These are phyloP conservation scores for Paraconiothyrium brasiliense DNA, from an alignment of 2,329 filamentous ascomycete genomes.

Conservation along the genomic window DNA sequence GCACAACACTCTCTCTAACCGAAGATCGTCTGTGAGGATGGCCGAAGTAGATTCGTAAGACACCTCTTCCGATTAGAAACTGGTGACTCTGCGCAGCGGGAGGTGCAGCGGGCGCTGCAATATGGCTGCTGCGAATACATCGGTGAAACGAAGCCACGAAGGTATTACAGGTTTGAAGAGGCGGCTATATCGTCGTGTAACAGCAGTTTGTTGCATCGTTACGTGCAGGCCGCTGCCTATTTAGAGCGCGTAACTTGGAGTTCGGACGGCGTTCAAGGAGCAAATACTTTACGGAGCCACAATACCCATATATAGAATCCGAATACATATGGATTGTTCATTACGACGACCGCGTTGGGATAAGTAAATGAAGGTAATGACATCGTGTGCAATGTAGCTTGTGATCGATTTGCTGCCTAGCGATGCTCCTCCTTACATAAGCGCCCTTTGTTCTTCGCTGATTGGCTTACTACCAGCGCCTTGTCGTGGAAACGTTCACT, in stretches of 20 bases:
- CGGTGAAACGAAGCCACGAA: neutral
- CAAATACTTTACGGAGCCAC: neutral
- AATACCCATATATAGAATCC: constrained; percentile 5
- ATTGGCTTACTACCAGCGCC: neutral
- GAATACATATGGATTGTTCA: neutral
- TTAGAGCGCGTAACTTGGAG: neutral
- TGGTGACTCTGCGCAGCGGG: neutral
- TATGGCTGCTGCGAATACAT: neutral
- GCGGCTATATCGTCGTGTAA: neutral
- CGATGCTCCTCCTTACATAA: neutral
- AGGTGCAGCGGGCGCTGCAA: neutral
- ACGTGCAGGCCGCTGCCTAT: neutral
- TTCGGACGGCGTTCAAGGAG: neutral
- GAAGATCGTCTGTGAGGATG: constrained; percentile 24
- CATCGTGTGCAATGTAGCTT: no score
- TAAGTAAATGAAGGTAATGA: neutral
- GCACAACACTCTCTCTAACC: neutral
- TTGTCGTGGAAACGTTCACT: neutral
- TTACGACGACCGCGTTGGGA: neutral
- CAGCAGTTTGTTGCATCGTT: neutral
- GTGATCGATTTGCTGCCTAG: no score
- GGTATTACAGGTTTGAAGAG: neutral
- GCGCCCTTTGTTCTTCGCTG: neutral
- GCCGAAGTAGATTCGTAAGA: neutral
- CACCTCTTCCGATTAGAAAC: neutral